phyloP scores from a whole-genome alignment of 2,329 filamentous ascomycete genomes.

The Ramichloridium luteum region DNA sequence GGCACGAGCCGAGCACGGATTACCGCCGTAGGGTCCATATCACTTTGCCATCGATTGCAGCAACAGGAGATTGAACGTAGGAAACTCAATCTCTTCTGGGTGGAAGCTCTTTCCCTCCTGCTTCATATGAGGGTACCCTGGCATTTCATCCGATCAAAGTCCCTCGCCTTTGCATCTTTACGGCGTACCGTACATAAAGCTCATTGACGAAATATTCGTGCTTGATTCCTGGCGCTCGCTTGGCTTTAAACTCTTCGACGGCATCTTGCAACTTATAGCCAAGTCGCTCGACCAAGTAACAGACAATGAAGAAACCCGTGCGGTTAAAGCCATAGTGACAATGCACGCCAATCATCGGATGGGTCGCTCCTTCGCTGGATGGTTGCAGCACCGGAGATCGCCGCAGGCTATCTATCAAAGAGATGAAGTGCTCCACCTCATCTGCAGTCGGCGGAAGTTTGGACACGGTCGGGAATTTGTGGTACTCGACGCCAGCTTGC shows the following conservation, averaged over 20 bases:
- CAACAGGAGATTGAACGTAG: too few species aligned
- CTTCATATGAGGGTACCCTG: too few species aligned
- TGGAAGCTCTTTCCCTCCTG: too few species aligned
- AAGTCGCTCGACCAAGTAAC: constrained; percentile 75
- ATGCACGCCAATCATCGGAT: constrained; percentile 59
- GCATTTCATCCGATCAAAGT: too few species aligned
- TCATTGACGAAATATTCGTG: constrained; percentile 83
- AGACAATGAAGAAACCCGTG: constrained; percentile 81
- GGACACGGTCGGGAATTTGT: constrained; percentile 84
- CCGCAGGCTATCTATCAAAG: constrained; percentile 40
- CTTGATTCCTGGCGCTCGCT: constrained; percentile 69
- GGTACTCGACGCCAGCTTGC: constrained; percentile 36
- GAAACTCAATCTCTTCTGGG: too few species aligned
- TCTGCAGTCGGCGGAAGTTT: constrained; percentile 67
- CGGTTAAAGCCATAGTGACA: constrained; percentile 95
- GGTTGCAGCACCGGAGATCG: constrained; percentile 24
- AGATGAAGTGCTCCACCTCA: constrained; percentile 48
- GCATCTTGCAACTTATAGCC: constrained; percentile 62
- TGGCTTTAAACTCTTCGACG: constrained; percentile 61
- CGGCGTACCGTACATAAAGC: constrained; percentile 63
- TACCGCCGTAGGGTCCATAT: too few species aligned
- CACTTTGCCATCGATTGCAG: too few species aligned
- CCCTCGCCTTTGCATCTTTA: constrained; percentile 11
- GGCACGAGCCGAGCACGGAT: too few species aligned
- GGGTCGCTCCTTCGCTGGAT: constrained; percentile 24